Evolutionary conservation across 2,329 filamentous ascomycete species (phyloP).

Genomic region (Trichoderma breve): DNA sequence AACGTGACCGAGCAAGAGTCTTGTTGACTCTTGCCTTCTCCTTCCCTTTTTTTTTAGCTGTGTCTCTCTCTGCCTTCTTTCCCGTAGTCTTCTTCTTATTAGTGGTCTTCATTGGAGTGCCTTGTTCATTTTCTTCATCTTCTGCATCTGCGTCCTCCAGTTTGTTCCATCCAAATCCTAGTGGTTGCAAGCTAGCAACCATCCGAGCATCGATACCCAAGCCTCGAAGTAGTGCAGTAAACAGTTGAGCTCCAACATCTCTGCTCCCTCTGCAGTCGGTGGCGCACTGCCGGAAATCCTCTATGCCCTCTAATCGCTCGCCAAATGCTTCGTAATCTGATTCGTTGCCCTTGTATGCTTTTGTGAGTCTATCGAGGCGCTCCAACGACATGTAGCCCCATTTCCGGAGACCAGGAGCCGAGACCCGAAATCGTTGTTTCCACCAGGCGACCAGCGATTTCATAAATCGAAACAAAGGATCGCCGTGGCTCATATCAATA

Average conservation of each 20-base stretch:
- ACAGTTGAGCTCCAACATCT: conserved; percentile 85
- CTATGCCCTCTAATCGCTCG: conserved; percentile 66
- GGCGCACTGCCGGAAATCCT: conserved; percentile 68
- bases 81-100: conserved; percentile 18
- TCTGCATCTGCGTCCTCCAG: conserved; percentile 69
- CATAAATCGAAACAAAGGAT: conserved; percentile 75
- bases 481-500: conserved; percentile 76
- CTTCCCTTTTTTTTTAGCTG: conserved; percentile 25
- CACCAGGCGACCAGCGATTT: conserved; percentile 79
- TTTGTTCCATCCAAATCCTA: conserved; percentile 90
- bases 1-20: conserved; percentile 2
- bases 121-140: conserved; percentile 28
- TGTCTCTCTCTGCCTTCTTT: conserved; percentile 18
- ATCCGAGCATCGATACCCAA: conserved; percentile 80
- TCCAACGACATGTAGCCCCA: conserved; percentile 81
- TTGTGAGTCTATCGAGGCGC: conserved; percentile 69
- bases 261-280: conserved; percentile 73
- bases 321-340: conserved; percentile 70
- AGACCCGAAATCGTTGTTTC: conserved; percentile 78
- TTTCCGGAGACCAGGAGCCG: conserved; percentile 80
- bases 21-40: conserved; percentile 8
- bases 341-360: conserved; percentile 64
- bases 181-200: conserved; percentile 78
- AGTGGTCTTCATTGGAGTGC: conserved; percentile 21
- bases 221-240: conserved; percentile 78